These are phyloP conservation scores for Croton laevigatus DNA, from an alignment of 441 rosid species.

Conservation along the genomic window DNA sequence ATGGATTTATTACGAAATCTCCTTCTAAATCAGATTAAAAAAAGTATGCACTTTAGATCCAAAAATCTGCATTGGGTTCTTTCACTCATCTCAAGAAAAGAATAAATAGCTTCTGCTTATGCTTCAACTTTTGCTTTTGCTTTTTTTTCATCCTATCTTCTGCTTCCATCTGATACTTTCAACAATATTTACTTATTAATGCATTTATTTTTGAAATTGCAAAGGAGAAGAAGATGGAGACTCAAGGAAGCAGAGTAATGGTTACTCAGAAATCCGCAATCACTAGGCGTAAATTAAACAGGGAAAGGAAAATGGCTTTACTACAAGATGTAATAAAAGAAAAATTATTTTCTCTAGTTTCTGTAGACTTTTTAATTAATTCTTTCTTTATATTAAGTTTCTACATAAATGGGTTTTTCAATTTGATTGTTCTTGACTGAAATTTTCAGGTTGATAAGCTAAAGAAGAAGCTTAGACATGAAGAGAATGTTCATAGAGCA, in stretches of 20 bases:
- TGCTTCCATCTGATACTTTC: not conserved
- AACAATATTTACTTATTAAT: constrained; percentile 19
- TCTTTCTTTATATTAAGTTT: constrained; percentile 4
- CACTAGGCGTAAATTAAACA: constrained; percentile 56
- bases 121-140: constrained; percentile 17
- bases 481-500: constrained; percentile 94
- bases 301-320: constrained; percentile 73
- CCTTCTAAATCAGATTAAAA: constrained; percentile 15
- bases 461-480: constrained; percentile 85
- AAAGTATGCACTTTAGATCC: constrained; percentile 46
- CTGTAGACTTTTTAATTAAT: not conserved
- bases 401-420: not conserved
- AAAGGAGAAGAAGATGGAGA: constrained; percentile 52
- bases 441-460: constrained; percentile 77
- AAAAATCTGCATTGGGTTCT: constrained; percentile 43
- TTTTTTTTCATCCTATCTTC: not conserved
- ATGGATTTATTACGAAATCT: constrained; percentile 29
- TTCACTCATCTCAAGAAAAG: constrained; percentile 61
- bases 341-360: not conserved
- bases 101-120: constrained; percentile 41
- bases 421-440: constrained; percentile 14
- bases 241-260: constrained; percentile 32
- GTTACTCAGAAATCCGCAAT: constrained; percentile 44
- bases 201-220: constrained; percentile 23
- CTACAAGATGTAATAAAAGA: constrained; percentile 64